Conservation (phyloP, 768 basidiomycete species). For the Boletus tomentosulus region DNA sequence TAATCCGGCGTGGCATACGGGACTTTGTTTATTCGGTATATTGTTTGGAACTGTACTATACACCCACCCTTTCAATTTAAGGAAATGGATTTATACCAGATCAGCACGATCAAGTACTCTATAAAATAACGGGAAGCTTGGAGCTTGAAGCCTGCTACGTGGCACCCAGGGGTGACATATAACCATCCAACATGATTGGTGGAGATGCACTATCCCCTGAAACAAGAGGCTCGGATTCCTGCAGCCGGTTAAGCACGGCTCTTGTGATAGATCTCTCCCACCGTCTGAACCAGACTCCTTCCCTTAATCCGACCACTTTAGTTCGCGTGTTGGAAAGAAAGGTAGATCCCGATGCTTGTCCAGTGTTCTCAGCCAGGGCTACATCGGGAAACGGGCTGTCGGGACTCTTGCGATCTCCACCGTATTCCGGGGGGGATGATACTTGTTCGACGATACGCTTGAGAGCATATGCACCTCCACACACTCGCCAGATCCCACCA, state of each 20-base stretch:
- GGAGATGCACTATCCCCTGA: conserved; percentile 25
- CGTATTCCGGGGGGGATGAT: conserved; percentile 6
- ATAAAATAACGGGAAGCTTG: not conserved
- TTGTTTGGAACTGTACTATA: conserved; percentile 10
- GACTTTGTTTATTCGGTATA: conserved; percentile 21
- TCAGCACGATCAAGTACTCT: not conserved
- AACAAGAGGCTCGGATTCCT: conserved; percentile 31
- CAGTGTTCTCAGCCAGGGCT: not conserved
- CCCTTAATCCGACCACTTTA: conserved; percentile 54
- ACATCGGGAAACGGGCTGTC: conserved; percentile 5
- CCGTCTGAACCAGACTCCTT: conserved; percentile 74
- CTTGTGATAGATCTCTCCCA: conserved; percentile 71
- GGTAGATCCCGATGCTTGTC: conserved; percentile 20
- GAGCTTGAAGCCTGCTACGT: not conserved
- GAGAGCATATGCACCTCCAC: conserved; percentile 72
- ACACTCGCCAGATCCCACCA: conserved; percentile 73
- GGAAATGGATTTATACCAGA: conserved; percentile 4
- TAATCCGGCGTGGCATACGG: not conserved
- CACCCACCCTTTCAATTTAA: conserved; percentile 1
- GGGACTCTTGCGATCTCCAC: conserved; percentile 1
- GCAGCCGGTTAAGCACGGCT: conserved; percentile 47
- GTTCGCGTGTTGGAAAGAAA: conserved; percentile 29
- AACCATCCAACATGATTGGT: conserved; percentile 25
- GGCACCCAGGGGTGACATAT: conserved; percentile 1
- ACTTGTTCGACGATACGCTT: conserved; percentile 37